Evolutionary conservation across 139 green algal species (phyloP).

Genomic region (Micractinium conductrix): DNA sequence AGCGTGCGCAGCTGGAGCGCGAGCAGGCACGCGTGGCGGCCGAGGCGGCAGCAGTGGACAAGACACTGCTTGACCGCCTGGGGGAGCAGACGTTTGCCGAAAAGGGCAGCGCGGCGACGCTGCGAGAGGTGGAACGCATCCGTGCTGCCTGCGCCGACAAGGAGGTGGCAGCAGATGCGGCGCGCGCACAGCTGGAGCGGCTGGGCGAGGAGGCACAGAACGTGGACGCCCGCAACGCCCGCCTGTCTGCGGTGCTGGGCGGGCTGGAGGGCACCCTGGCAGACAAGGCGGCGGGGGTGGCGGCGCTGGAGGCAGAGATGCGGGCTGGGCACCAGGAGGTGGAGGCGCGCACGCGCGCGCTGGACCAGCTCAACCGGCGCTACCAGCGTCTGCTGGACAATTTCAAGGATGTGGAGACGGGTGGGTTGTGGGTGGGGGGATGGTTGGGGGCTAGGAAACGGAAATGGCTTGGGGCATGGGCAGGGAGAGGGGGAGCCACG

Average conservation of each 20-base stretch:
- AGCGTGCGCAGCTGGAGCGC: conserved; percentile 56
- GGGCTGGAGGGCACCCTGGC: conserved; percentile 76
- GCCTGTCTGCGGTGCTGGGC: conserved; percentile 72
- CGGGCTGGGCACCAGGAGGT: conserved; percentile 82
- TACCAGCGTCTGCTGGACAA: conserved; percentile 59
- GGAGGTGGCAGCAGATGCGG: conserved; percentile 66
- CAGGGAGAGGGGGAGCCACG: not conserved
- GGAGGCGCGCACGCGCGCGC: conserved; percentile 85
- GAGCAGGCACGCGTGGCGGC: conserved; percentile 68
- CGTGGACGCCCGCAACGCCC: conserved; percentile 73
- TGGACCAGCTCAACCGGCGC: conserved; percentile 84
- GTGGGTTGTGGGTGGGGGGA: conserved; percentile 6
- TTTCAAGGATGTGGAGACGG: conserved; percentile 60
- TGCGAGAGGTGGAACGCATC: conserved; percentile 59
- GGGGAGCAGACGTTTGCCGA: conserved; percentile 84
- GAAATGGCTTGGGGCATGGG: not conserved
- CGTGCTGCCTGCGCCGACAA: conserved; percentile 54
- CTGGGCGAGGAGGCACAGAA: conserved; percentile 55
- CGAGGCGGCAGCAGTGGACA: conserved; percentile 63
- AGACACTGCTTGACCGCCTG: conserved; percentile 72
- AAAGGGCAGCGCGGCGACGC: conserved; percentile 74
- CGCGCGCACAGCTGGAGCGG: conserved; percentile 86
- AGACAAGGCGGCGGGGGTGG: conserved; percentile 58
- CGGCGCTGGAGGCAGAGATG: conserved; percentile 65
- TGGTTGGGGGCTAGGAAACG: no score